A percentile compares a stretch with the other conserved stretches of the same genome.
Evolutionary conservation across 192 early-diverging fungal species (phyloP).

Genomic region (Backusella circina): DNA sequence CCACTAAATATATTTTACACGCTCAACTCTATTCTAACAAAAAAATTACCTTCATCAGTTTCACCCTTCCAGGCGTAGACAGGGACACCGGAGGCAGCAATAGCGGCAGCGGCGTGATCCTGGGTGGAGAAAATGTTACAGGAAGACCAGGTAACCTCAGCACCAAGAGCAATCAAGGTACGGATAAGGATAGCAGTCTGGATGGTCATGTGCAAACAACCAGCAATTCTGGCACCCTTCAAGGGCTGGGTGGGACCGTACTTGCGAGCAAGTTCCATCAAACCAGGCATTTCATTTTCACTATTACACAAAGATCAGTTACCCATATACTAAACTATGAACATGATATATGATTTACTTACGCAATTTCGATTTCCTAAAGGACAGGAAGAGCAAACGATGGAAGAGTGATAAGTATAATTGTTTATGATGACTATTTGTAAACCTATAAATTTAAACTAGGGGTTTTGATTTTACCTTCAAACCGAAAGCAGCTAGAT

Average conservation of each 20-base stretch:
- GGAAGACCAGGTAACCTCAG: conserved; percentile 79
- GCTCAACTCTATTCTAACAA: neutral
- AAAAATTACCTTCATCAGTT: conserved; percentile 78
- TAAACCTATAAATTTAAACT: neutral
- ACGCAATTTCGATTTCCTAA: conserved; percentile 69
- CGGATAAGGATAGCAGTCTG: conserved; percentile 98
- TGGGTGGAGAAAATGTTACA: conserved; percentile 93
- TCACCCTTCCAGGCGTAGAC: conserved; percentile 99
- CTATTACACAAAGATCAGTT: conserved; percentile 41
- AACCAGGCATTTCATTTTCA: conserved; percentile 99
- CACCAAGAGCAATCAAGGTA: conserved; percentile 92
- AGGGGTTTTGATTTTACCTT: conserved; percentile 88
- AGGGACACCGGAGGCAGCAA: conserved; percentile 92
- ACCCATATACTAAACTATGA: neutral
- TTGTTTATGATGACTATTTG: neutral
- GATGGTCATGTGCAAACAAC: conserved; percentile 99
- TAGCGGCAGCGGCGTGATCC: conserved; percentile 98
- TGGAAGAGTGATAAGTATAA: neutral
- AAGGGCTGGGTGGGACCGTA: conserved; percentile 89
- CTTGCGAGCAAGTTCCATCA: conserved; percentile 91
- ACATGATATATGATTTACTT: neutral
- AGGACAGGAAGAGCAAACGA: conserved; percentile 75
- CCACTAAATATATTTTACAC: neutral
- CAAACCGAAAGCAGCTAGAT: conserved; percentile 85
- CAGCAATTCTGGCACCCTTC: conserved; percentile 93